Evolutionary conservation across 2,329 filamentous ascomycete species (phyloP), one percentile per base, ranked within the genome.

Genomic region (Aspergillus oerlinghausenensis): DNA sequence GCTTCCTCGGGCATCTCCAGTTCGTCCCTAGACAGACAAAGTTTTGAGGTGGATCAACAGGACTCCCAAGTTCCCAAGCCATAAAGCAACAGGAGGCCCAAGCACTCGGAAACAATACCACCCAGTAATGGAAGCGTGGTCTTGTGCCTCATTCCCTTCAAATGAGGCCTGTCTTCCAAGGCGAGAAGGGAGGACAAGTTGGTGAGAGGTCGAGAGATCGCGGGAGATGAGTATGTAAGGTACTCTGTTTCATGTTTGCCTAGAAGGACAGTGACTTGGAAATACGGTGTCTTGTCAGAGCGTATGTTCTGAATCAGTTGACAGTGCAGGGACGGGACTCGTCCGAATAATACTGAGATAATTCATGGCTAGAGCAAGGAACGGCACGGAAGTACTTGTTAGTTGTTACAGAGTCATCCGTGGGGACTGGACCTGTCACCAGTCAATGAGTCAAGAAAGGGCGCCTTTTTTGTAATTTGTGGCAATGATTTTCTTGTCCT

Each of bases 41-140:
- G 43, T 23, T 23, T 23, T 23, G 42, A 45, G 21, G 43, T 47
- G 43, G 43, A 47, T 47, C 43, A 47, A 47, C 42, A 21, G 42
- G 7, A 45, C 9, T 23, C 10, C 42, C 11, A 6, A 35, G 4
- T 29, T 29, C 28, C 9, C 14, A 7, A 38, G 32, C 29, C 29
- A 42, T n/a, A 42, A 17, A 43, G 19, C 9, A 6, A 25, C 9
- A 23, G 43, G 60, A 59, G 62, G 61, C 51, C 61, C 59, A 62
- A 63, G 62, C 62, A 63, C 62, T 59, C 61, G 61, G 62, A 55
- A 55, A 53, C 50, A 56, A 50, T 38, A 26, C 28, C 38, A 48
- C 25, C 61, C 61, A 62, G 58, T 61, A 23, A 50, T 21, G 47
- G 19, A 28, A 10, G 47, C 10, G n/a, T 42, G 38, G 47, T 47